Evolutionary conservation across 345 rosid species (phyloP), one percentile per base, ranked within the genome.

Genomic region (Bretschneidera sinensis): DNA sequence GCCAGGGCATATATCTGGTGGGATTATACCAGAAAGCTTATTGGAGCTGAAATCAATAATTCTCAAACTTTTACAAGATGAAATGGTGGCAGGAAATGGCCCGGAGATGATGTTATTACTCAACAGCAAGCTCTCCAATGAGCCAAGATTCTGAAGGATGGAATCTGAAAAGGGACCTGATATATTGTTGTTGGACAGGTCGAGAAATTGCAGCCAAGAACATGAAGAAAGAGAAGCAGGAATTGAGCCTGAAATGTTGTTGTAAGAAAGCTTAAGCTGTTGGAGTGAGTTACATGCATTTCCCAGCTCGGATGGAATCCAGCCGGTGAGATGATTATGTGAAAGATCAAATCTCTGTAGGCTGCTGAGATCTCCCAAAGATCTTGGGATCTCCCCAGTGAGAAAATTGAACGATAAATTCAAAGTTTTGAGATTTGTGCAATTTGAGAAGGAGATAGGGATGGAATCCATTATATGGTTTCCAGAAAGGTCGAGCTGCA

Each of bases 121-220:
- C 68, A 89, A 71, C 33, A 87, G 43, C 68, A 94, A 64, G 54
- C 62, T 76, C 75, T 89, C 95, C 9, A 94, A 69, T 19, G 95
- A 76, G 6, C 77, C 77, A 0, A 94, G 80, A 23, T 65, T 84
- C 54, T 48, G 56, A 15, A 89, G 90, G 65, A 89, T 68, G 2
- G 67, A 70, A 69, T 80, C 81, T 0, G 90, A 90, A 35, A 92
- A 86, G 43, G 82, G 79, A 34, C 98, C 98, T 0, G 99, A 75
- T 53, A 92, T 63, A 55, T 85, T 87, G 80, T 92, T 92, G 78
- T 82, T 92, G 24, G 99, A 92, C 48, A 92, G 74, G 71, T 92
- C 95, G 23, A 92, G 84, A 54, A 54, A 33, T 64, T 83, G 87
- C 61, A 92, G 73, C 85, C 64, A 81, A 28, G 90, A 81, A 56